phyloP scores from a whole-genome alignment of 1,139 yeast species.

The Geotrichum europaeum region DNA sequence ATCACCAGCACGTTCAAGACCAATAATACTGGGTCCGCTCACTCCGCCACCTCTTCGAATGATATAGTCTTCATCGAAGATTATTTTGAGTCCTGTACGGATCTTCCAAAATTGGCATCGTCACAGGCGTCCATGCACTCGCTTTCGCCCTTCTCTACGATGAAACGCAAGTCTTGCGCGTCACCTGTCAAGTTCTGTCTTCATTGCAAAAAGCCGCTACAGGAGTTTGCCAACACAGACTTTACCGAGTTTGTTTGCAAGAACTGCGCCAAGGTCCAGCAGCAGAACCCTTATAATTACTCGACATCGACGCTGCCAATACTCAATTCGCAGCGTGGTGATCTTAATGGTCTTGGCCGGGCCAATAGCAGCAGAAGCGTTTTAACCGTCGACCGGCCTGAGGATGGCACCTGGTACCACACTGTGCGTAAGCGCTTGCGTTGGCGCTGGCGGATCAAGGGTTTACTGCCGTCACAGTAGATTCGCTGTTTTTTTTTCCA shows the following conservation, averaged over 20 bases:
- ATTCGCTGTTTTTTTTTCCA: not conserved
- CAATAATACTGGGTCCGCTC: not conserved
- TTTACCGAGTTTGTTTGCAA: constrained; percentile 12
- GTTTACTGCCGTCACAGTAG: constrained; percentile 5
- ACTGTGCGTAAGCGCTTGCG: constrained; percentile 7
- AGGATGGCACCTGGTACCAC: constrained; percentile 5
- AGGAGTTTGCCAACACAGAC: constrained; percentile 7
- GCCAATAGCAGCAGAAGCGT: not conserved
- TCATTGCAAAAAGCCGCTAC: constrained; percentile 10
- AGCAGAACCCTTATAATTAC: not conserved
- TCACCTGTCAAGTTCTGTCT: constrained; percentile 8
- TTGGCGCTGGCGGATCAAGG: constrained; percentile 15
- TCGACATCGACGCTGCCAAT: not conserved
- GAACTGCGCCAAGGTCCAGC: constrained; percentile 12
- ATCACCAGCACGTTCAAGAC: not conserved
- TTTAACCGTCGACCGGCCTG: not conserved
- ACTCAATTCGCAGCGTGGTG: not conserved
- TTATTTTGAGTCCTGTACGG: constrained; percentile 6
- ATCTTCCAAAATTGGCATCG: not conserved
- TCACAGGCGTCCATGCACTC: not conserved
- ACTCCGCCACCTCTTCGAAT: not conserved
- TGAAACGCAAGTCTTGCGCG: constrained; percentile 6
- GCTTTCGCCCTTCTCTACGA: constrained; percentile 13
- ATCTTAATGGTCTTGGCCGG: not conserved
- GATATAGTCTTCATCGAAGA: constrained; percentile 13